These are phyloP conservation scores for Aristolochia californica DNA, from an alignment of 164 flowering plant genomes.

Conservation along the genomic window DNA sequence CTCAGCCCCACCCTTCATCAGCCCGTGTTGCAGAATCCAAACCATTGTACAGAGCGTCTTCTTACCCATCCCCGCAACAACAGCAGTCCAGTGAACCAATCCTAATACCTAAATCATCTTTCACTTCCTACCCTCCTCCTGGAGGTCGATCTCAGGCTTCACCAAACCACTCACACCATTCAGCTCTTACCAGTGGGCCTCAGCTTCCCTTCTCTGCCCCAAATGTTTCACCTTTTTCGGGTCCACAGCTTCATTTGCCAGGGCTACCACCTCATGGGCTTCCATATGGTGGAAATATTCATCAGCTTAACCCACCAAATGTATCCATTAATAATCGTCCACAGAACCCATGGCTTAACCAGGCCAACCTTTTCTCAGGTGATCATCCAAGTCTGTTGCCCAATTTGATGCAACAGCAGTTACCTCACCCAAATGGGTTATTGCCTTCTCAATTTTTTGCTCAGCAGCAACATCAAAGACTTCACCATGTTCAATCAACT, in stretches of 20 bases:
- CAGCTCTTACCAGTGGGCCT: conserved; percentile 31
- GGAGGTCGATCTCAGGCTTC: conserved; percentile 54
- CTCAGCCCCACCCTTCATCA: conserved; percentile 49
- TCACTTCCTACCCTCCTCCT: conserved; percentile 69
- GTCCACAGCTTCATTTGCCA: conserved; percentile 39
- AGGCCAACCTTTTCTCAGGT: conserved; percentile 35
- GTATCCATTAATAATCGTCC: conserved; percentile 33
- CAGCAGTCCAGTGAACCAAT: conserved; percentile 59
- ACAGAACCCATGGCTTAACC: conserved; percentile 54
- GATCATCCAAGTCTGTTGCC: conserved; percentile 41
- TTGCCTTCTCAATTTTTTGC: conserved; percentile 45
- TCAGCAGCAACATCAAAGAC: conserved; percentile 48
- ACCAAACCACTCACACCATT: conserved; percentile 34
- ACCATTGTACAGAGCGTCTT: conserved; percentile 68
- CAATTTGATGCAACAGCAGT: conserved; percentile 42
- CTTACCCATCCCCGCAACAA: conserved; percentile 54
- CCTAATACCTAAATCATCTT: conserved; percentile 50
- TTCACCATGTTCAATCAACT: conserved; percentile 50
- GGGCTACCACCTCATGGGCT: conserved; percentile 44
- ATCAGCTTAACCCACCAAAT: conserved; percentile 35
- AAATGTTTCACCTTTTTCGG: conserved; percentile 43
- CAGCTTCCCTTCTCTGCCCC: conserved; percentile 47
- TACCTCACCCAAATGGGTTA: conserved; percentile 51
- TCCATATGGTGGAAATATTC: conserved; percentile 39
- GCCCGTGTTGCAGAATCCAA: conserved; percentile 31